Conservation (phyloP, 2,329 filamentous ascomycete species). For the Exutisphaerella laricina region DNA sequence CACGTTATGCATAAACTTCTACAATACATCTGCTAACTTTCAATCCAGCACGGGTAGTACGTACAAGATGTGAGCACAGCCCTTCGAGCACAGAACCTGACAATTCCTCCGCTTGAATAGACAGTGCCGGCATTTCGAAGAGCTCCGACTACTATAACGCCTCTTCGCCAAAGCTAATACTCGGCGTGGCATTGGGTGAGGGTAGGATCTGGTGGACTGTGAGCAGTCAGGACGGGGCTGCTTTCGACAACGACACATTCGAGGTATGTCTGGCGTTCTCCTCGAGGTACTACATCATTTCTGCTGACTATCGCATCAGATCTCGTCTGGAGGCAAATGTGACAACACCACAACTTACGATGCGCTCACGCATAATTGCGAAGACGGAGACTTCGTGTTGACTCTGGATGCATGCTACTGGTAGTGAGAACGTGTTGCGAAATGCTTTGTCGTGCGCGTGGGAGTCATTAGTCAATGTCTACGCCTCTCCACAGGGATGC, state of each 20-base stretch:
- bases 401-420: background rate
- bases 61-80: slow-evolving; percentile 21
- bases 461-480: too few species aligned
- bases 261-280: slow-evolving; percentile 21
- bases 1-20: slow-evolving; percentile 10
- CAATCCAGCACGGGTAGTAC: slow-evolving; percentile 19
- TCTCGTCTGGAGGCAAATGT: slow-evolving; percentile 3
- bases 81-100: slow-evolving; percentile 23
- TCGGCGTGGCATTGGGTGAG: slow-evolving; percentile 22
- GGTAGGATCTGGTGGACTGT: slow-evolving; percentile 29
- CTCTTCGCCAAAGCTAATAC: slow-evolving; percentile 23
- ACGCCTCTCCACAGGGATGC: too few species aligned
- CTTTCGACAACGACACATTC: slow-evolving; percentile 20
- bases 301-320: background rate
- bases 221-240: slow-evolving; percentile 25
- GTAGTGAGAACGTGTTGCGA: background rate
- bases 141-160: slow-evolving; percentile 23
- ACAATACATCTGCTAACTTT: slow-evolving; percentile 9
- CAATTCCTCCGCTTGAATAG: slow-evolving; percentile 5
- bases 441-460: too few species aligned
- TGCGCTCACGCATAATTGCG: slow-evolving; percentile 4
- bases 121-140: slow-evolving; percentile 29
- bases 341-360: slow-evolving; percentile 2
- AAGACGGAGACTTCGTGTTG: slow-evolving; percentile 5
- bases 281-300: background rate